A percentile compares a stretch with the other conserved stretches of the same genome.
Conservation (phyloP, 164 flowering plant species). For the Kalanchoe fedtschenkoi region DNA sequence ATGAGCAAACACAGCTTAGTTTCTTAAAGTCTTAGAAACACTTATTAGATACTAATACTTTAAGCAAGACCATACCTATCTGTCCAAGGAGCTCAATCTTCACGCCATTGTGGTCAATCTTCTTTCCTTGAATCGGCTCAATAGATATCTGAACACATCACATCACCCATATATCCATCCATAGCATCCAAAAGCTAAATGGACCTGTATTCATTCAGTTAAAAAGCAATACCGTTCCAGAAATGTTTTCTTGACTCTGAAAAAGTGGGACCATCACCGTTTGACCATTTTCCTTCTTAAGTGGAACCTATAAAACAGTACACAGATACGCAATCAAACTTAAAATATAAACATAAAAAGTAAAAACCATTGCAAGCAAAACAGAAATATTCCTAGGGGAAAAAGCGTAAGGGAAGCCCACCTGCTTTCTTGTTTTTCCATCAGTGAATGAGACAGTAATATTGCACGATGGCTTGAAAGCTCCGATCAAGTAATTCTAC, state of each 20-base stretch:
- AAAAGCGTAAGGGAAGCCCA: constrained; percentile 11
- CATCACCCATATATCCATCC: constrained; percentile 4
- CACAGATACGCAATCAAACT: not conserved
- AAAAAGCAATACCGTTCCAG: constrained; percentile 60
- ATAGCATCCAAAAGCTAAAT: not conserved
- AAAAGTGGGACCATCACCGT: constrained; percentile 60
- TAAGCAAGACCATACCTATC: constrained; percentile 42
- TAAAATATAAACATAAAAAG: not conserved
- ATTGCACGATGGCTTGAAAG: constrained; percentile 79
- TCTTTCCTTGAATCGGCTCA: constrained; percentile 90
- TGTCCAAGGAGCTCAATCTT: constrained; percentile 98
- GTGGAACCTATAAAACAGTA: constrained; percentile 34
- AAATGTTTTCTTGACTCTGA: constrained; percentile 83
- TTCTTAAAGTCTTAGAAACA: not conserved
- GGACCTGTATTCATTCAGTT: not conserved
- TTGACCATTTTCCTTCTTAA: constrained; percentile 89
- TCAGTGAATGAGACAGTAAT: constrained; percentile 62
- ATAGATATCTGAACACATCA: constrained; percentile 49
- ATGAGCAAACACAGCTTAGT: not conserved
- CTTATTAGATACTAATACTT: too few relatives aligned
- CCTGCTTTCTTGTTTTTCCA: constrained; percentile 85
- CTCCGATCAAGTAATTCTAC: constrained; percentile 81
- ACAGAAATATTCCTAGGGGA: not conserved
- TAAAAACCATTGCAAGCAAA: not conserved
- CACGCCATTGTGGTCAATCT: constrained; percentile 93